These are phyloP conservation scores for Penicillium sp. DNA, from an alignment of 2,329 filamentous ascomycete genomes.

Conservation along the genomic window DNA sequence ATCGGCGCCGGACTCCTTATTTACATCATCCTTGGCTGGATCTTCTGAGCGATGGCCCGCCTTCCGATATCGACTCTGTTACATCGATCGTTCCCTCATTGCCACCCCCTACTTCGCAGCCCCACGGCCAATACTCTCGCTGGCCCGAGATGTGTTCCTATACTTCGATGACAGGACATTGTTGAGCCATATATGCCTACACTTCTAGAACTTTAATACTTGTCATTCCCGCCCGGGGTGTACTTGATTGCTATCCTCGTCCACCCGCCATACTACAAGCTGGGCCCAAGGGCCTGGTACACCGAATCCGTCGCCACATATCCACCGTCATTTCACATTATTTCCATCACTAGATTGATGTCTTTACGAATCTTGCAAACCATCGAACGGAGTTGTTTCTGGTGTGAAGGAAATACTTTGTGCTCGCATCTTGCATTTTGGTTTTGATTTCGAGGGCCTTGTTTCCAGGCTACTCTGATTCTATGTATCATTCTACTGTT, in stretches of 20 bases:
- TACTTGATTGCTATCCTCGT: neutral
- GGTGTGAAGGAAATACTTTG: neutral
- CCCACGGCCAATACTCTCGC: slow-evolving; percentile 25
- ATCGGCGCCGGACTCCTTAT: slow-evolving; percentile 74
- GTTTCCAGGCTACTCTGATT: slow-evolving; percentile 2
- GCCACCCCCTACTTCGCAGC: neutral
- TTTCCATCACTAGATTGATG: slow-evolving; percentile 14
- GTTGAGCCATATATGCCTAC: neutral
- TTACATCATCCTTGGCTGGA: slow-evolving; percentile 72
- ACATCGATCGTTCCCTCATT: slow-evolving; percentile 1
- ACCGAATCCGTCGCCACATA: neutral
- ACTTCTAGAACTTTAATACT: neutral
- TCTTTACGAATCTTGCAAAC: slow-evolving; percentile 16
- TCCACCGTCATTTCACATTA: neutral
- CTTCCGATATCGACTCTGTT: neutral
- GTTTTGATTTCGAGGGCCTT: neutral
- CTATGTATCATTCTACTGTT: slow-evolving; percentile 12
- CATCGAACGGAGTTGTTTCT: slow-evolving; percentile 1
- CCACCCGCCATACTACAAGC: neutral
- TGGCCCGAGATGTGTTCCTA: slow-evolving; percentile 24
- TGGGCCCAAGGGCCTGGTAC: neutral
- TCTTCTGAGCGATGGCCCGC: slow-evolving; percentile 53
- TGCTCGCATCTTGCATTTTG: slow-evolving; percentile 9
- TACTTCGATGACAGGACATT: neutral
- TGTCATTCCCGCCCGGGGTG: neutral